A percentile compares a stretch with the other conserved stretches of the same genome.
These are phyloP conservation scores for Hydnomerulius pinastri DNA, from an alignment of 768 basidiomycete genomes.

Conservation along the genomic window DNA sequence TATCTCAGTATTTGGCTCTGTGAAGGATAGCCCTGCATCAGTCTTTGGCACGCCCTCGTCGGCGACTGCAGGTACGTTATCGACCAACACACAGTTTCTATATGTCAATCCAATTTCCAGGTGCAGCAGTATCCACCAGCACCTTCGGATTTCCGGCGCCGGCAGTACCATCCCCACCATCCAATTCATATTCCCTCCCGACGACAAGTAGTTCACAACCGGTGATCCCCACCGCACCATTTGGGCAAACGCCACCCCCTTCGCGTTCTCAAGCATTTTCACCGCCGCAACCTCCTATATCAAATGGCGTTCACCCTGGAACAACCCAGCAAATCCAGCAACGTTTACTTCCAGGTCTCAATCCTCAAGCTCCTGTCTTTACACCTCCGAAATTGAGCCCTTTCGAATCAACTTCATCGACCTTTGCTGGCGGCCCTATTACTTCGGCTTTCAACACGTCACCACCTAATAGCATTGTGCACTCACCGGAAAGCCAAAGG, in stretches of 20 bases:
- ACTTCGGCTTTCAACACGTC: background rate
- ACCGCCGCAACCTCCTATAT: slow-evolving; percentile 1
- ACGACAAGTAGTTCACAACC: background rate
- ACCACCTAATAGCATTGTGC: background rate
- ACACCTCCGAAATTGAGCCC: slow-evolving; percentile 4
- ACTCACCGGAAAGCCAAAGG: background rate
- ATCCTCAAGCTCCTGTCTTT: slow-evolving; percentile 22
- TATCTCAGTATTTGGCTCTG: slow-evolving; percentile 9
- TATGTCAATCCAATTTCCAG: background rate
- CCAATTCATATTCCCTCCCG: background rate
- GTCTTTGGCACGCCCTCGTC: background rate
- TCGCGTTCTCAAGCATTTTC: background rate
- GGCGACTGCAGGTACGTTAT: slow-evolving; percentile 16
- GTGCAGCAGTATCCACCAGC: background rate
- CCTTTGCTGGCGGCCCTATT: background rate
- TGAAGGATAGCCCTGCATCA: background rate
- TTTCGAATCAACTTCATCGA: background rate
- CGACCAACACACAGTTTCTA: background rate
- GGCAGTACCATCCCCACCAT: background rate
- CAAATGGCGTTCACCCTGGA: background rate
- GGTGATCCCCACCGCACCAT: background rate
- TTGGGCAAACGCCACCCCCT: slow-evolving; percentile 1
- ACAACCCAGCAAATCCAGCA: slow-evolving; percentile 6
- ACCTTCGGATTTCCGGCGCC: background rate
- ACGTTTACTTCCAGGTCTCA: slow-evolving; percentile 11